Conservation (phyloP, 2,329 filamentous ascomycete species). For the Phyllachora maydis region DNA sequence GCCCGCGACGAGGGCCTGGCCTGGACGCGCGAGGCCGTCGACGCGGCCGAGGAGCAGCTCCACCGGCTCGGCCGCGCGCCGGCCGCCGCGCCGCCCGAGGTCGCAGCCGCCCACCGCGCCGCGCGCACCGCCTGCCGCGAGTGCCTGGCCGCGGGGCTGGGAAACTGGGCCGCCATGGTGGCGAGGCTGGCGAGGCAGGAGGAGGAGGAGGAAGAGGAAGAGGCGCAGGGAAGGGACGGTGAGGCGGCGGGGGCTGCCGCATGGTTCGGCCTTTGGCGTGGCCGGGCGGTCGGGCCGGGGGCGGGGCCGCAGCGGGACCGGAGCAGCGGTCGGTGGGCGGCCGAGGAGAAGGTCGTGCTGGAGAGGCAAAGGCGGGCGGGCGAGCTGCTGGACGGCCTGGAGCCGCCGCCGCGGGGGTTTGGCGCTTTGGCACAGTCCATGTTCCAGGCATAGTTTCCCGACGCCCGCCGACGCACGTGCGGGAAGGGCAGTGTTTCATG, state of each 20-base stretch:
- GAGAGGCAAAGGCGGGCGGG: constrained; percentile 28
- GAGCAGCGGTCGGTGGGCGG: constrained; percentile 30
- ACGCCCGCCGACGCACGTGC: too few relatives aligned
- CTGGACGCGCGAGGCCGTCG: constrained; percentile 81
- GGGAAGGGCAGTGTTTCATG: too few relatives aligned
- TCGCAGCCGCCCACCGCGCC: too few relatives aligned
- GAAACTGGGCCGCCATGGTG: constrained; percentile 75
- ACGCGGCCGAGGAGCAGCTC: constrained; percentile 52
- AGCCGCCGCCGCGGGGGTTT: constrained; percentile 11
- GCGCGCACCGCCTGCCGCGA: constrained; percentile 46
- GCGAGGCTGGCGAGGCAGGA: constrained; percentile 34
- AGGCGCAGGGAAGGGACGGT: constrained; percentile 7
- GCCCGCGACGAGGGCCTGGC: constrained; percentile 49
- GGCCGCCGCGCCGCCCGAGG: constrained; percentile 10
- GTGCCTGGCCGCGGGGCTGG: constrained; percentile 56
- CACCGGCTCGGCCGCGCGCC: constrained; percentile 16
- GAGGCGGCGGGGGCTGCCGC: constrained; percentile 3
- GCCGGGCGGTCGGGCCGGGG: constrained; percentile 9
- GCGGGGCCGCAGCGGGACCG: too few relatives aligned
- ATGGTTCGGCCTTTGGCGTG: constrained; percentile 21
- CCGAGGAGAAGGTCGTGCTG: constrained; percentile 30
- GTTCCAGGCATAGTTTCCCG: constrained; percentile 3
- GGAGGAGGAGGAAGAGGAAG: constrained; percentile 23
- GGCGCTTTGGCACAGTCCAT: too few relatives aligned
- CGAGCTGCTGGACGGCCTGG: constrained; percentile 28